phyloP scores from a whole-genome alignment of 345 rosid genomes.

The Gynandropsis gynandra region DNA sequence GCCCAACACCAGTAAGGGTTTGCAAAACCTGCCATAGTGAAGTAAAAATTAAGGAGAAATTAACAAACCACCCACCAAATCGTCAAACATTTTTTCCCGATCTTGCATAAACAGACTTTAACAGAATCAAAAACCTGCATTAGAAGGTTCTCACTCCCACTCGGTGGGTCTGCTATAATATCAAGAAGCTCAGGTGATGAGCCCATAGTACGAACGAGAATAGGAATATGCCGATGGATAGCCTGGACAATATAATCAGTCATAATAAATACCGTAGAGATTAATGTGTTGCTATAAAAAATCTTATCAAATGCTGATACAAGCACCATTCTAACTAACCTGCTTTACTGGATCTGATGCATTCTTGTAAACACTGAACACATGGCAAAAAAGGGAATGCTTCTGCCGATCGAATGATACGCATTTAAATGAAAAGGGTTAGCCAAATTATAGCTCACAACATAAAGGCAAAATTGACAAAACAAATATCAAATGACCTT shows the following conservation, averaged over 20 bases:
- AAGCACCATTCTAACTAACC: slow-evolving; percentile 45
- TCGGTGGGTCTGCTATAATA: slow-evolving; percentile 87
- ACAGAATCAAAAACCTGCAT: slow-evolving; percentile 51
- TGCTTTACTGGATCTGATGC: slow-evolving; percentile 68
- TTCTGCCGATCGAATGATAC: slow-evolving; percentile 53
- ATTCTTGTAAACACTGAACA: slow-evolving; percentile 56
- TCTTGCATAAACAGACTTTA: slow-evolving; percentile 5
- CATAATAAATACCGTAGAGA: slow-evolving; percentile 14
- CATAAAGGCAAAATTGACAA: slow-evolving; percentile 5
- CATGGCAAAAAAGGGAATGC: slow-evolving; percentile 77
- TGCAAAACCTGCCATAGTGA: slow-evolving; percentile 65
- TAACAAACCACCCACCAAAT: slow-evolving; percentile 17
- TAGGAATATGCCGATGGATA: slow-evolving; percentile 77
- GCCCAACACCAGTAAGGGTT: slow-evolving; percentile 73
- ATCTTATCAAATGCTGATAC: slow-evolving; percentile 7
- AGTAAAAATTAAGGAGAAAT: slow-evolving; percentile 11
- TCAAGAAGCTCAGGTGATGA: slow-evolving; percentile 84
- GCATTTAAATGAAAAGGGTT: slow-evolving; percentile 4
- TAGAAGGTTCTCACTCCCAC: slow-evolving; percentile 80
- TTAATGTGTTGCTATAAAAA: slow-evolving; percentile 8
- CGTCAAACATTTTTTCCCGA: slow-evolving; percentile 2
- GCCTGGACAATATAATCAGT: slow-evolving; percentile 52
- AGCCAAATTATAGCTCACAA: slow-evolving; percentile 16
- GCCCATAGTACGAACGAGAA: slow-evolving; percentile 94
- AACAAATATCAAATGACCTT: slow-evolving; percentile 45